A percentile compares a stretch with the other conserved stretches of the same genome.
These are phyloP conservation scores for Fusarium sp. DNA, from an alignment of 2,329 filamentous ascomycete genomes.

Conservation along the genomic window DNA sequence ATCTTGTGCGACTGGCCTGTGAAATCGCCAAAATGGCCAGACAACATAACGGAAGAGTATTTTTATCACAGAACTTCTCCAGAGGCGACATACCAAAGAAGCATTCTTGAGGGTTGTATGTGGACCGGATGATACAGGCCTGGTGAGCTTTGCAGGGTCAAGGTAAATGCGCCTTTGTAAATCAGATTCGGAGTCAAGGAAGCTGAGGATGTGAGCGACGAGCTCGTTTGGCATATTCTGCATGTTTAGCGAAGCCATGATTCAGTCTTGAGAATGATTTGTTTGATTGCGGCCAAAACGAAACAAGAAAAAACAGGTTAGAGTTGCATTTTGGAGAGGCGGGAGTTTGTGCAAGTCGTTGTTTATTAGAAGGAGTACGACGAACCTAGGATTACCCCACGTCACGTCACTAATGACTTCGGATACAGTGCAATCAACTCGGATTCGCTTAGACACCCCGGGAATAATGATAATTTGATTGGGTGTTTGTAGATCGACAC, in stretches of 20 bases:
- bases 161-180: constrained; percentile 59
- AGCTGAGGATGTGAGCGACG: constrained; percentile 64
- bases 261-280: background rate
- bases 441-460: constrained; percentile 12
- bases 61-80: constrained; percentile 62
- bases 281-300: background rate
- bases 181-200: constrained; percentile 59
- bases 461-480: background rate
- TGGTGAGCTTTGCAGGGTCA: constrained; percentile 53
- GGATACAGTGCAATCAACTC: background rate
- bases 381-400: constrained; percentile 18
- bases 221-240: constrained; percentile 68
- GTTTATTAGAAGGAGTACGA: constrained; percentile 2
- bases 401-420: constrained; percentile 11
- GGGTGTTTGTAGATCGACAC: background rate
- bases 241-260: constrained; percentile 26
- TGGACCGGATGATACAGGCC: constrained; percentile 21
- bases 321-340: background rate
- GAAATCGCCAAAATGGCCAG: constrained; percentile 51
- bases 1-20: constrained; percentile 37
- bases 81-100: constrained; percentile 62
- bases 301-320: background rate
- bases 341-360: background rate
- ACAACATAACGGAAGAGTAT: constrained; percentile 65
- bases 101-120: constrained; percentile 62